These are phyloP conservation scores for Diplodia intermedia DNA, from an alignment of 2,329 filamentous ascomycete genomes.

Conservation along the genomic window DNA sequence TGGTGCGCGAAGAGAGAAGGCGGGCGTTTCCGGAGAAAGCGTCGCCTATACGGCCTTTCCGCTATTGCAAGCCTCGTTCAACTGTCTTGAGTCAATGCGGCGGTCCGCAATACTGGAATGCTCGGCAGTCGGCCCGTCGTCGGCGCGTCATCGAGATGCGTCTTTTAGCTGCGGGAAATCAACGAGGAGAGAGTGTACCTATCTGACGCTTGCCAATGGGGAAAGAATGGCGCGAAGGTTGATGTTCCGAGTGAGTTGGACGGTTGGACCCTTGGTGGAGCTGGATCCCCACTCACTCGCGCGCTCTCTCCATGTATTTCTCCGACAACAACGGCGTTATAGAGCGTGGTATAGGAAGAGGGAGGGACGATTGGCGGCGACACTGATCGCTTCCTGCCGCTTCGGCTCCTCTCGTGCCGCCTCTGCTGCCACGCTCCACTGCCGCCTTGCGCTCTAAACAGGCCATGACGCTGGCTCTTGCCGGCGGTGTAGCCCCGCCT, in stretches of 20 bases:
- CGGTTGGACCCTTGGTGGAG: background rate
- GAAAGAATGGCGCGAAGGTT: background rate
- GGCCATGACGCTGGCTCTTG: background rate
- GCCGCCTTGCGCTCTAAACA: background rate
- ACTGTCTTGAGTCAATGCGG: background rate
- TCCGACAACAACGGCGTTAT: background rate
- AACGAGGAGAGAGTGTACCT: background rate
- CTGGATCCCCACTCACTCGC: background rate
- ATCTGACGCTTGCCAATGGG: background rate
- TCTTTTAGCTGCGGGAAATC: background rate
- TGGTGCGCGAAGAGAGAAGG: background rate
- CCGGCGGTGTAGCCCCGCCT: background rate
- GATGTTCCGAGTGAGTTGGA: background rate
- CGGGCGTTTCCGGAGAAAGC: background rate
- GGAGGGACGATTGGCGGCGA: background rate
- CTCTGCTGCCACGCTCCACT: no score
- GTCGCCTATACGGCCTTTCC: background rate
- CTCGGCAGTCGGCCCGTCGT: conserved; percentile 1
- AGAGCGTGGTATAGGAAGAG: background rate
- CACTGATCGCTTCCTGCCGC: background rate
- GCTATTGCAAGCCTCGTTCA: background rate
- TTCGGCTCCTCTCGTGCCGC: background rate
- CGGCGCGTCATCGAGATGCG: background rate
- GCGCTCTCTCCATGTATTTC: background rate
- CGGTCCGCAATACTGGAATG: background rate